These are phyloP conservation scores for Lactifluus echinatus DNA, from an alignment of 768 basidiomycete genomes.

Conservation along the genomic window DNA sequence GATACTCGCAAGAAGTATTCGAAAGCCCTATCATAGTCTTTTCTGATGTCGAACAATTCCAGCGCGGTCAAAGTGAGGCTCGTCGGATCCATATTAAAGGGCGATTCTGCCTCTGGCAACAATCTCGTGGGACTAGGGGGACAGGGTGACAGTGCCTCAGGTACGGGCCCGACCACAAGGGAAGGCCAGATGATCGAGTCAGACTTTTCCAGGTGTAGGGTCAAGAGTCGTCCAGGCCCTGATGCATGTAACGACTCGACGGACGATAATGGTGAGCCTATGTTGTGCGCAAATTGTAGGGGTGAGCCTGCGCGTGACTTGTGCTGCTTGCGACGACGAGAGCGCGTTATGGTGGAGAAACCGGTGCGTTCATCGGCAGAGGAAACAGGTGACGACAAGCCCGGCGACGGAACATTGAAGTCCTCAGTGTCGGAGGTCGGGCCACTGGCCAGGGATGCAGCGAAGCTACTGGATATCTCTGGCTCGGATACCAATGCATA, in stretches of 20 bases:
- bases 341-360: conserved; percentile 14
- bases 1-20: conserved; percentile 66
- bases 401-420: conserved; percentile 42
- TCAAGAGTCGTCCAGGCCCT: conserved; percentile 56
- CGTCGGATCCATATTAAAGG: conserved; percentile 82
- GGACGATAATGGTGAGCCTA: conserved; percentile 70
- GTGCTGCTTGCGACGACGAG: conserved; percentile 22
- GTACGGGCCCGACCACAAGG: conserved; percentile 66
- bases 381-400: conserved; percentile 51
- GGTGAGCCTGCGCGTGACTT: conserved; percentile 50
- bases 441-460: conserved; percentile 69
- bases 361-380: conserved; percentile 37
- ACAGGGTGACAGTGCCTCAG: conserved; percentile 48
- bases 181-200: conserved; percentile 79
- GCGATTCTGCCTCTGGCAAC: conserved; percentile 43
- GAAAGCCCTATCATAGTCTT: conserved; percentile 69
- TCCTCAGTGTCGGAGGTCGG: conserved; percentile 70
- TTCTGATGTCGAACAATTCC: conserved; percentile 66
- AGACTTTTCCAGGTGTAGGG: conserved; percentile 73
- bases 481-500: conserved; percentile 78
- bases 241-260: conserved; percentile 59
- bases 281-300: conserved; percentile 38
- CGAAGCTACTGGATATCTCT: conserved; percentile 79
- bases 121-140: conserved; percentile 45
- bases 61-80: conserved; percentile 65